These are phyloP conservation scores for Haplographium delicatum DNA, from an alignment of 495 filamentous ascomycete species.

Conservation along the genomic window DNA sequence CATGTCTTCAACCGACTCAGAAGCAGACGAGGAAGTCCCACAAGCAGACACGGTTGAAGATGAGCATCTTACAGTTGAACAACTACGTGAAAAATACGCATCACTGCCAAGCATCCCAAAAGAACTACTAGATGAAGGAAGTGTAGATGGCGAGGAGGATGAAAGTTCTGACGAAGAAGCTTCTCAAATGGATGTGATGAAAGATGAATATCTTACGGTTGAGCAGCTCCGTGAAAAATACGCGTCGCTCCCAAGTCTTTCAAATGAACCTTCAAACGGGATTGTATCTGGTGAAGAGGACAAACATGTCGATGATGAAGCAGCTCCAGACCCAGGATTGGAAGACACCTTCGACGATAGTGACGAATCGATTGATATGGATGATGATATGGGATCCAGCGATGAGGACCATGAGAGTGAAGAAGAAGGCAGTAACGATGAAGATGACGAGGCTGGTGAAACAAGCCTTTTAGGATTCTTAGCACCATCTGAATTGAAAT, in stretches of 20 bases:
- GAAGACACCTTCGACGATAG: constrained; percentile 58
- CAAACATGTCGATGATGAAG: constrained; percentile 12
- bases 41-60: constrained; percentile 55
- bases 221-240: constrained; percentile 79
- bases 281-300: constrained; percentile 14
- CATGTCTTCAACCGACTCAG: constrained; percentile 62
- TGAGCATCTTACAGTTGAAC: constrained; percentile 70
- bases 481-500: constrained; percentile 28
- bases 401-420: constrained; percentile 50
- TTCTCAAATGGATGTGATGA: constrained; percentile 43
- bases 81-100: constrained; percentile 75
- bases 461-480: constrained; percentile 65
- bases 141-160: constrained; percentile 14
- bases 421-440: constrained; percentile 46
- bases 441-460: constrained; percentile 35
- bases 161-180: constrained; percentile 39
- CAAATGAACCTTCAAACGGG: constrained; percentile 12
- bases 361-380: constrained; percentile 85
- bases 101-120: constrained; percentile 43
- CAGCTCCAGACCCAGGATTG: constrained; percentile 20
- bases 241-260: constrained; percentile 49
- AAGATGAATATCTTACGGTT: constrained; percentile 72
- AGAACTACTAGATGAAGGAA: constrained; percentile 17
- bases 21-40: constrained; percentile 47
- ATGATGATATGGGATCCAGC: constrained; percentile 71